phyloP scores from a whole-genome alignment of 148 eudicot species.

The Polygonum aviculare region DNA sequence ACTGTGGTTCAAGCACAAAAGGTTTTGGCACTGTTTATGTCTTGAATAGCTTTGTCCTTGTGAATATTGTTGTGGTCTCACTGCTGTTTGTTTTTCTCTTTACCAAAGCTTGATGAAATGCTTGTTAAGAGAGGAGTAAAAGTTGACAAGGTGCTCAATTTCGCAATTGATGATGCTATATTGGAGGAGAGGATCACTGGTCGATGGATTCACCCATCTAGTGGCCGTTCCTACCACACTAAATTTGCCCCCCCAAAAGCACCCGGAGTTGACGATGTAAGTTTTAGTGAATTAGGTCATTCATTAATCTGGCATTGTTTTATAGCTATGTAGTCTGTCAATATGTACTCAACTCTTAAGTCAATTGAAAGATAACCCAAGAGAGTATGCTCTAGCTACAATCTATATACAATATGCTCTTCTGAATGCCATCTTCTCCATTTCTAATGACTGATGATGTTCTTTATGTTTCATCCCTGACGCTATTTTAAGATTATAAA shows the following conservation, averaged over 20 bases:
- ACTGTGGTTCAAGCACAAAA: constrained; percentile 86
- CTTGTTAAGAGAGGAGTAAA: constrained; percentile 70
- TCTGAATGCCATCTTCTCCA: background rate
- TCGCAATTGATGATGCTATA: constrained; percentile 85
- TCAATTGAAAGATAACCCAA: background rate
- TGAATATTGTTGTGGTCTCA: background rate
- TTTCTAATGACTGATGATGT: background rate
- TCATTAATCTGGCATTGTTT: background rate
- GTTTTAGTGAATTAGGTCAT: constrained; percentile 9
- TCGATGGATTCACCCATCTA: constrained; percentile 89
- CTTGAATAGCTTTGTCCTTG: background rate
- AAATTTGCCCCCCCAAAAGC: constrained; percentile 91
- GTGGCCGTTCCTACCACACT: constrained; percentile 94
- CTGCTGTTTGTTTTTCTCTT: background rate
- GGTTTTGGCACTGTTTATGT: constrained; percentile 25
- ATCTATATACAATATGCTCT: background rate
- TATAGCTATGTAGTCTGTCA: background rate
- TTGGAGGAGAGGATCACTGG: constrained; percentile 97
- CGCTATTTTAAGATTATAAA: background rate
- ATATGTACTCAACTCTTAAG: background rate
- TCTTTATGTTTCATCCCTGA: background rate
- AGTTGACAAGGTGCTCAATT: constrained; percentile 83
- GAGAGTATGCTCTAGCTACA: background rate
- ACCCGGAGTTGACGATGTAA: constrained; percentile 84
- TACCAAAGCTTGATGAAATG: constrained; percentile 86